phyloP scores from a whole-genome alignment of 495 filamentous ascomycete genomes.

The Lineolata rhizophorae region DNA sequence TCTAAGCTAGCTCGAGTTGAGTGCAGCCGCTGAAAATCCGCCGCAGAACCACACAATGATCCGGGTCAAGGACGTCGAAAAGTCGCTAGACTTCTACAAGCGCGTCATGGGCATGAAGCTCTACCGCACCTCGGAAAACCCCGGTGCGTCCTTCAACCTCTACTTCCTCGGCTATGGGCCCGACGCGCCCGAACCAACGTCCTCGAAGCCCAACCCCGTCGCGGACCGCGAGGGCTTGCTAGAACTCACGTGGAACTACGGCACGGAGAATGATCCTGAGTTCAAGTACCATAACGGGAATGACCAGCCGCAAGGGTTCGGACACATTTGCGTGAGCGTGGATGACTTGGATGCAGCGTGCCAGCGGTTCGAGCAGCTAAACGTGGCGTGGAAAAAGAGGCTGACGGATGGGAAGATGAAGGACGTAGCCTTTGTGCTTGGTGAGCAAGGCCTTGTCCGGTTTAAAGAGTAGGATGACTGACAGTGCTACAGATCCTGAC shows the following conservation, averaged over 20 bases:
- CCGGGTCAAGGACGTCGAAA: conserved; percentile 73
- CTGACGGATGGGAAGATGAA: conserved; percentile 83
- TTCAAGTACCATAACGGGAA: conserved; percentile 91
- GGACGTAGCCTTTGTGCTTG: conserved; percentile 75
- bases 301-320: conserved; percentile 76
- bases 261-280: conserved; percentile 69
- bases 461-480: conserved; percentile 2
- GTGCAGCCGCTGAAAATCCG: conserved; percentile 4
- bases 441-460: no score
- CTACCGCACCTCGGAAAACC: conserved; percentile 46
- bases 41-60: conserved; percentile 75
- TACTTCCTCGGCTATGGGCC: conserved; percentile 77
- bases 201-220: conserved; percentile 29
- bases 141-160: conserved; percentile 56
- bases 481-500: conserved; percentile 44
- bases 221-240: conserved; percentile 61
- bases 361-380: conserved; percentile 55
- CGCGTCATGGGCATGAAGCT: conserved; percentile 76
- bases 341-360: conserved; percentile 78
- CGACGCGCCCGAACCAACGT: conserved; percentile 24
- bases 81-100: conserved; percentile 73
- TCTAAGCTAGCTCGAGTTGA: not conserved
- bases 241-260: conserved; percentile 92
- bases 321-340: conserved; percentile 76
- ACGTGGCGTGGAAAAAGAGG: conserved; percentile 83